Evolutionary conservation across 2,329 filamentous ascomycete species (phyloP), one percentile per base, ranked within the genome.

Genomic region (Anisogramma anomala): DNA sequence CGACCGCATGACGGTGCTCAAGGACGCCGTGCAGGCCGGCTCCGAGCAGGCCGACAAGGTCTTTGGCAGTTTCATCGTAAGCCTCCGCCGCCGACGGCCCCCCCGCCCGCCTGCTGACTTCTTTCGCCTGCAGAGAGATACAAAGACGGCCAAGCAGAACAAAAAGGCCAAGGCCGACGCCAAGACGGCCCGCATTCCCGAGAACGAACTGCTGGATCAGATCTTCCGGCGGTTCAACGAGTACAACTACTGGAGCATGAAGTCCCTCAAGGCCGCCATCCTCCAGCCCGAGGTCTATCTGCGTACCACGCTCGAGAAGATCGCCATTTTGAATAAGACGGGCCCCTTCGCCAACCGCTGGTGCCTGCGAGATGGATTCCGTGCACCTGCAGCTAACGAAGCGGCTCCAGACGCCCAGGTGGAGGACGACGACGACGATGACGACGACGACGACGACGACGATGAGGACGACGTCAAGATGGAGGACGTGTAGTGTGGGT

Each of bases 181-280:
- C 63, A 95, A 96, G 67, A 82, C 84, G 20, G 83, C 85, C 25
- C 88, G 91, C 63, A 88, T 96, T 63, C 80, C 86, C 33, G 79
- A 88, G 60, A 82, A 86, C 68, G 82, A 91, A 54, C 77, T 98
- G 48, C 66, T 94, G 63, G 88, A 95, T 63, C 73, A 77, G 49
- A 79, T 98, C 47, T 87, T 89, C 67, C 66, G 73, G 36, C 82
- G 80, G 57, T 98, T 95, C 76, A 76, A 80, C 42, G 69, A 82
- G 54, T 94, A 83, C 69, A 79, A 81, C 53, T 96, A 91, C 62
- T 98, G 89, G 88, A 79, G 83, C n/a, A 84, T 96, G 70, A 88
- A 85, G 56, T 77, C 82, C 4, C 74, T 98, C 51, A 85, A 86
- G 49, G 71, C 77, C 37, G 68, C 73, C 46, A 74, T 93, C 28